A percentile compares a stretch with the other conserved stretches of the same genome.
These are phyloP conservation scores for Mrakia blollopis DNA, from an alignment of 768 basidiomycete genomes.

Conservation along the genomic window DNA sequence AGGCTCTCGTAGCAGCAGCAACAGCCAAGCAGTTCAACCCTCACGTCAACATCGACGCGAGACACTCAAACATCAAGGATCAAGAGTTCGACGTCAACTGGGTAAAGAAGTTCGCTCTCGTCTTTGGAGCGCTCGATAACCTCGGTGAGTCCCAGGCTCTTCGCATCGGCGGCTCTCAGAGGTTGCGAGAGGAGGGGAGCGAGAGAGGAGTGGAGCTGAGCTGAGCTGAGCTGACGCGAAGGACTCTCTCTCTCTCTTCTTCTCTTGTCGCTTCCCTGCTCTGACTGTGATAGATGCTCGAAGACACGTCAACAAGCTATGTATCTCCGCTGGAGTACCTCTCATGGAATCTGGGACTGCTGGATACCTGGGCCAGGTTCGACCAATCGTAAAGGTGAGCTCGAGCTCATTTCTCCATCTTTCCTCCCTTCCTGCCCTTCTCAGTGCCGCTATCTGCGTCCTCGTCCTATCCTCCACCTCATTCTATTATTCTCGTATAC, in stretches of 20 bases:
- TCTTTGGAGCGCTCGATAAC: conserved; percentile 94
- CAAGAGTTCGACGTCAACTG: conserved; percentile 79
- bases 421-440: too few species aligned
- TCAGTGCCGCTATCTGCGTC: too few species aligned
- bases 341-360: conserved; percentile 95
- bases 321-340: conserved; percentile 83
- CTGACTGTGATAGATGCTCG: conserved; percentile 63
- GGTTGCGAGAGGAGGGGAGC: background rate
- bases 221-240: conserved; percentile 9
- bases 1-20: conserved; percentile 64
- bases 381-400: conserved; percentile 77
- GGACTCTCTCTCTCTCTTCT: background rate
- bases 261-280: conserved; percentile 1
- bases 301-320: conserved; percentile 95
- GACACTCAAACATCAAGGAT: conserved; percentile 95
- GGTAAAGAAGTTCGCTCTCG: conserved; percentile 86
- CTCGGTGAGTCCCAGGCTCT: conserved; percentile 56
- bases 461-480: too few species aligned
- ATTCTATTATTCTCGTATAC: background rate
- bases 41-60: conserved; percentile 74
- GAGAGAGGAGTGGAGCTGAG: background rate
- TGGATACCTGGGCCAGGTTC: conserved; percentile 94
- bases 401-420: background rate
- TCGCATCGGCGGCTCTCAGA: background rate
- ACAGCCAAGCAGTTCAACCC: conserved; percentile 64